Base-by-base conservation (phyloP, 805 yeast genomes). In the Wickerhamiella nectarea region DNA sequence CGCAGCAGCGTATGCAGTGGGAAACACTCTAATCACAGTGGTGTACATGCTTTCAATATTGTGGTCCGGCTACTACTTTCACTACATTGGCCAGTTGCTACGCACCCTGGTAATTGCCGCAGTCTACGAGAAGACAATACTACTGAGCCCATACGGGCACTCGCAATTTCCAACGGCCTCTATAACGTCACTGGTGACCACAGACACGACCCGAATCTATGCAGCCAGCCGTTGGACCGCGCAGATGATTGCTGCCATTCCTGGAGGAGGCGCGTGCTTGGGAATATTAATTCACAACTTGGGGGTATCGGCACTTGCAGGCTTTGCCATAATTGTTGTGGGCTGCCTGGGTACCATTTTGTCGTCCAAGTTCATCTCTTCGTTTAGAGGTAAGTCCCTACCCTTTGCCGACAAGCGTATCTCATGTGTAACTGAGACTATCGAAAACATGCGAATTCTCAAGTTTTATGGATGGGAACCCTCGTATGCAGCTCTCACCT, bases 391-490 rank as follows among this genome's bases (percentile, higher is more conserved):
- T 20, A 58, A 60, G n/a, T 77, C 83, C 9, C 76, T 75, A 45
- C 63, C 62, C 2, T 73, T 65, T 53, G 86, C 95, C 3, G 97
- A 87, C 59, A 60, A 65, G 14, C 76, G 97, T 56, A 84, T 87
- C 19, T 70, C 75, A 38, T 68, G 74, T 38, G 76, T 85, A 59
- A 78, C 83, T 50, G 97, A 87, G 59, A 74, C 85, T 25, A 66
- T 87, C 49, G 76, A 72, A 56, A 76, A 80, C 51, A 73, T 87
- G 70, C 83, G 82, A 55, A 71, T 80, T 57, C 82, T 87, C 60
- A 87, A 87, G 64, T 82, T 72, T 58, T 87, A 86, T 58, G 83
- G 93, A 1, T 87, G 95, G 95, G 96, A 87, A 62, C 68, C 68
- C 25, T 86, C 95, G 1, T 87, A 84, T 57, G 68, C 69, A 43